Evolutionary conservation across 163 green algal genomes (phyloP).

Genomic region (Scenedesmus sp.): DNA sequence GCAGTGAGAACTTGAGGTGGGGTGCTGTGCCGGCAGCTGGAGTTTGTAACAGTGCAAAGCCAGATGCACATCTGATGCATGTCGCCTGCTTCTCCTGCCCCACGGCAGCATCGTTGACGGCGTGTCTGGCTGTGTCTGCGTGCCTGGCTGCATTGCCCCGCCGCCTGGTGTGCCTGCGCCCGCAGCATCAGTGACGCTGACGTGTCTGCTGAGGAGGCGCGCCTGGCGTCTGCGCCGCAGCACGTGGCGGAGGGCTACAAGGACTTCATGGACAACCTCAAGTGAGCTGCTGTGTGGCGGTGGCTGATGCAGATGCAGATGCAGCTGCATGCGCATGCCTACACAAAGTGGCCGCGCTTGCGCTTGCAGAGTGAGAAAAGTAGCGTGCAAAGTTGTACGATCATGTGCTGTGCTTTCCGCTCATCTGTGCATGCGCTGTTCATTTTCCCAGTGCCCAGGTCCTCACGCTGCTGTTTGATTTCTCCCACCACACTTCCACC

Average conservation of each 20-base stretch:
- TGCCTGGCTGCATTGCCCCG: not conserved
- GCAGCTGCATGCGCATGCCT: not conserved
- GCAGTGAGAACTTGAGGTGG: not conserved
- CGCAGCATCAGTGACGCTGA: conserved; percentile 36
- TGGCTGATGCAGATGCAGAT: not conserved
- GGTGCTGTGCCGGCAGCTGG: too few relatives aligned
- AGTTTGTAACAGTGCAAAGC: too few relatives aligned
- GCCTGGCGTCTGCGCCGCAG: not conserved
- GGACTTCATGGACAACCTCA: conserved; percentile 50
- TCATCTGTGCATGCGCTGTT: too few relatives aligned
- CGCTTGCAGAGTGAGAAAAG: too few relatives aligned
- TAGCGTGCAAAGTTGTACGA: too few relatives aligned
- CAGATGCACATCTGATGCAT: too few relatives aligned
- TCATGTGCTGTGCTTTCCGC: too few relatives aligned
- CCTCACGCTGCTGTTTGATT: too few relatives aligned
- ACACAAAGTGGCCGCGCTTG: too few relatives aligned
- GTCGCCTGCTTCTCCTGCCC: too few relatives aligned
- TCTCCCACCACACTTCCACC: not conserved
- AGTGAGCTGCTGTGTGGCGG: not conserved
- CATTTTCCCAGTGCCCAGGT: too few relatives aligned
- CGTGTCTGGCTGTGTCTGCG: not conserved
- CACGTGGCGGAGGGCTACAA: conserved; percentile 31
- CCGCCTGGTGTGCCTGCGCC: not conserved
- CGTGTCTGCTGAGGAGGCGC: conserved; percentile 17
- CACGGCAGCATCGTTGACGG: not conserved